Conservation (phyloP, 1,284 basidiomycete genomes). For the Rhodotorula sp. region DNA sequence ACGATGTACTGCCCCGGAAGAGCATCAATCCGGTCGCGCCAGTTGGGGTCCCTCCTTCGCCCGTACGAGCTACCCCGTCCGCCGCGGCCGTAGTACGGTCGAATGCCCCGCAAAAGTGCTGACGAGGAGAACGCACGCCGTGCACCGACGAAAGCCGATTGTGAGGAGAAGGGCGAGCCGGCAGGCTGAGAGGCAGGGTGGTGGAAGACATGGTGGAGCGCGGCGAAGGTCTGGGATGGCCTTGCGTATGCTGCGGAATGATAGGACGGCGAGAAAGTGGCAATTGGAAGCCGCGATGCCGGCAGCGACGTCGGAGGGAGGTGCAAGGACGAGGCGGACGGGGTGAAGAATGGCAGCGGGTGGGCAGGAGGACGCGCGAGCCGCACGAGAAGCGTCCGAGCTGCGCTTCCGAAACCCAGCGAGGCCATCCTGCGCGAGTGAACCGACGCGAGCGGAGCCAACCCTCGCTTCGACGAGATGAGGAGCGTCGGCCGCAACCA, state of each 20-base stretch:
- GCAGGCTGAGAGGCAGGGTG: not conserved
- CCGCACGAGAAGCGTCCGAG: not conserved
- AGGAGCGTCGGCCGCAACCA: no score
- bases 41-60: not conserved
- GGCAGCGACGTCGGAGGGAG: not conserved
- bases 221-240: not conserved
- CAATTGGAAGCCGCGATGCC: not conserved
- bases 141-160: no score
- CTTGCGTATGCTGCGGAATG: not conserved
- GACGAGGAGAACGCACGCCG: not conserved
- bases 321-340: not conserved
- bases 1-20: conserved; percentile 21
- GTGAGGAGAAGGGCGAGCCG: not conserved
- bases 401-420: not conserved
- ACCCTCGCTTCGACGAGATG: not conserved
- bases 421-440: not conserved
- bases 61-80: not conserved
- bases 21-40: conserved; percentile 16
- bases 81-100: conserved; percentile 15
- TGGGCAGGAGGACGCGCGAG: not conserved
- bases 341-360: conserved; percentile 13
- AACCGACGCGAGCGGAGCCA: not conserved
- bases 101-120: not conserved
- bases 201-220: not conserved
- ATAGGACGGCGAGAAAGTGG: conserved; percentile 7